Evolutionary conservation across 164 flowering plant species (phyloP).

Genomic region (Cinnamomum chago): DNA sequence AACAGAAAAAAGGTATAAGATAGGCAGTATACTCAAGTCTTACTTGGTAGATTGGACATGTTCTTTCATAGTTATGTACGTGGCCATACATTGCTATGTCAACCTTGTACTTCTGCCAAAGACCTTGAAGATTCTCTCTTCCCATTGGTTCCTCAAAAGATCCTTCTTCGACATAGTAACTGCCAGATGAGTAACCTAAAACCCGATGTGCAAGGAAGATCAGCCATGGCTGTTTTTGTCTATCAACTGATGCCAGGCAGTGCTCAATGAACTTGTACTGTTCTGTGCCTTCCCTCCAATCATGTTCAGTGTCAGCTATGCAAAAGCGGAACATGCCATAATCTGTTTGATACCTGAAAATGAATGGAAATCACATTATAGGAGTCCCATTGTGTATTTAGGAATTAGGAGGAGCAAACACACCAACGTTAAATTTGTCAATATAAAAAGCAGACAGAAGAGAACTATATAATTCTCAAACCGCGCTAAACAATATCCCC

Average conservation of each 20-base stretch:
- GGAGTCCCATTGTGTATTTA: not conserved
- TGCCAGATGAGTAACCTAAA: slow-evolving; percentile 74
- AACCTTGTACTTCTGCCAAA: slow-evolving; percentile 94
- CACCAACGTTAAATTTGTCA: not conserved
- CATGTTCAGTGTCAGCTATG: slow-evolving; percentile 86
- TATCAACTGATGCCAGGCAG: slow-evolving; percentile 76
- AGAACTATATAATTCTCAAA: no score
- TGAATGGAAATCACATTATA: not conserved
- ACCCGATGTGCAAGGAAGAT: slow-evolving; percentile 94
- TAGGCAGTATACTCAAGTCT: not conserved
- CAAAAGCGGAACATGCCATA: slow-evolving; percentile 96
- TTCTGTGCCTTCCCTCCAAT: slow-evolving; percentile 91
- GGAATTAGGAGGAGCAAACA: not conserved
- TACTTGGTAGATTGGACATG: slow-evolving; percentile 93
- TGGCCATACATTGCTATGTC: slow-evolving; percentile 91
- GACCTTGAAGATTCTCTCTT: slow-evolving; percentile 74
- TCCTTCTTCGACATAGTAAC: slow-evolving; percentile 58
- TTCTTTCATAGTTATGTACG: slow-evolving; percentile 89
- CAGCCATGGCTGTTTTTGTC: slow-evolving; percentile 93
- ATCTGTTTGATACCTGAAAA: slow-evolving; percentile 77
- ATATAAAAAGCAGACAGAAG: no score
- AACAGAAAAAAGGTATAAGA: no score
- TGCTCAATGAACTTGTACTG: slow-evolving; percentile 84
- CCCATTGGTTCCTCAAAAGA: slow-evolving; percentile 96
- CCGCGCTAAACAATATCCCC: no score